phyloP scores from a whole-genome alignment of 2,329 filamentous ascomycete genomes.

The Aureobasidium mangrovei region DNA sequence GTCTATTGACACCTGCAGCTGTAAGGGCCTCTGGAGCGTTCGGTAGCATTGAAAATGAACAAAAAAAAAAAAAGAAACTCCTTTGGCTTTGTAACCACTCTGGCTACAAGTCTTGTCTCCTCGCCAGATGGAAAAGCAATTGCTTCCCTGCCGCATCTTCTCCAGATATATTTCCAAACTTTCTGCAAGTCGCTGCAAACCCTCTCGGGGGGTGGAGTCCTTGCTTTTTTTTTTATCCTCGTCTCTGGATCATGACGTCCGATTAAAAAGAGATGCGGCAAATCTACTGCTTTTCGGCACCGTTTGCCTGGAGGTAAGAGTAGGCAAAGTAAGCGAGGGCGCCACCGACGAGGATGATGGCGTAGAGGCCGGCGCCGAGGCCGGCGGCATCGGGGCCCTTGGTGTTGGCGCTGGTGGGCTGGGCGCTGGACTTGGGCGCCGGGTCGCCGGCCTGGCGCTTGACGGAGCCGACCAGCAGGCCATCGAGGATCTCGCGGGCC shows the following conservation, averaged over 20 bases:
- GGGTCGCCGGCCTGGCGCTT: slow-evolving; percentile 81
- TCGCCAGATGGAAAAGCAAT: too few species aligned
- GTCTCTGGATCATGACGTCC: slow-evolving; percentile 14
- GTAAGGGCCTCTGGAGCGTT: too few species aligned
- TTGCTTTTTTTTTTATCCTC: not conserved
- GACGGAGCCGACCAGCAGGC: slow-evolving; percentile 63
- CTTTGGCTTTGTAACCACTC: too few species aligned
- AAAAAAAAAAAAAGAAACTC: too few species aligned
- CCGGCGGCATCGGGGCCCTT: slow-evolving; percentile 40
- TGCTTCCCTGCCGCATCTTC: too few species aligned
- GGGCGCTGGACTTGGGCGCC: slow-evolving; percentile 51
- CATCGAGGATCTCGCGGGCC: slow-evolving; percentile 84
- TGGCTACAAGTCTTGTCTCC: too few species aligned
- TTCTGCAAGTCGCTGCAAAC: too few species aligned
- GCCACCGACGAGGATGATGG: slow-evolving; percentile 68
- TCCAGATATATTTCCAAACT: too few species aligned
- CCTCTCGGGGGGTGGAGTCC: too few species aligned
- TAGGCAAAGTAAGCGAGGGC: slow-evolving; percentile 70
- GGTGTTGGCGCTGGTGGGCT: slow-evolving; percentile 43
- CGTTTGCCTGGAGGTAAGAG: slow-evolving; percentile 61
- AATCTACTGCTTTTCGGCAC: slow-evolving; percentile 6
- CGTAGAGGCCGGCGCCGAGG: slow-evolving; percentile 73
- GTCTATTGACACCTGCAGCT: too few species aligned
- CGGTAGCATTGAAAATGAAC: too few species aligned
- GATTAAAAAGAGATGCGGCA: not conserved